Base-by-base conservation (phyloP, 768 basidiomycete genomes). In the Termitomyces sp. region DNA sequence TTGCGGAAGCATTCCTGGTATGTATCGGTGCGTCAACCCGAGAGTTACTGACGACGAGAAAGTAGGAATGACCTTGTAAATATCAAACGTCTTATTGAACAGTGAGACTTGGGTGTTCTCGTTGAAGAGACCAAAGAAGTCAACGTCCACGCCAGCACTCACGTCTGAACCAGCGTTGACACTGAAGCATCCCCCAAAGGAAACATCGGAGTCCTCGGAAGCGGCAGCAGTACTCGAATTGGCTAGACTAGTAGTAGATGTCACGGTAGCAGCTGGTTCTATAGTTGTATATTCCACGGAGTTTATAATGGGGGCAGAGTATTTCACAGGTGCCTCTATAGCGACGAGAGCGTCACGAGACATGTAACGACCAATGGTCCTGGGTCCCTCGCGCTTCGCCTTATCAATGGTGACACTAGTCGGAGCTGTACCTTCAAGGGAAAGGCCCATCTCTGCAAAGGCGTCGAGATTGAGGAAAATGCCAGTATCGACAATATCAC, bases 401-500 rank as follows among this genome's bases (percentile, higher is more conserved):
- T 52, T 51, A 35, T 54, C 54, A 34, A 66, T 53, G 8, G 56
- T 62, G 23, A 59, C 56, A 30, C 39, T 54, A 3, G 40, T 61
- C 19, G 57, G 37, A 3, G 56, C 64, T 1, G 52, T 49, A 16
- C 56, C 72, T 1, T 68, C 67, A 1, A 70, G 60, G 1, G 55
- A 62, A 32, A 74, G 60, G 11, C 46, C 63, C 61, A 73, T 60
- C 21, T 64, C 61, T 0, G 74, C 73, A 21, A 66, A 71, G 2
- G 73, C 67, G 46, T 79, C 77, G 45, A 78, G 61, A 2, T 74
- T 69, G 39, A 82, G 60, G 65, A 75, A 79, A 21, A 82, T 62
- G 0, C 64, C 67, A 10, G 77, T 73, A 6, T 72, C 60, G 3
- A 69, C 74, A 10, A 61, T 52, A n/a, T n/a, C n/a, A n/a, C n/a